Evolutionary conservation across 345 rosid species (phyloP).

Genomic region (Excoecaria cochinchinensis): DNA sequence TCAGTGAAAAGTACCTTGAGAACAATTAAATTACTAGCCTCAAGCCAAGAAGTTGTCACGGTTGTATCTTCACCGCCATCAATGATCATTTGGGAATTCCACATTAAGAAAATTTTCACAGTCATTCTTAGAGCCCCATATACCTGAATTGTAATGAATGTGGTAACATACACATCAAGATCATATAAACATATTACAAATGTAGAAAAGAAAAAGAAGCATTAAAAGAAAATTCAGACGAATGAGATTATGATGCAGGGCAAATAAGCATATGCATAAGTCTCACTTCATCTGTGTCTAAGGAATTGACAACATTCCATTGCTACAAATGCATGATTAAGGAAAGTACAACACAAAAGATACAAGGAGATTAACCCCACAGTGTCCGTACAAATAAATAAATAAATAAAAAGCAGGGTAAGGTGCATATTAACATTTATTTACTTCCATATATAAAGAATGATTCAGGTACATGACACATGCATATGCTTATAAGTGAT

Average conservation of each 20-base stretch:
- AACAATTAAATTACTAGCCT: slow-evolving; percentile 86
- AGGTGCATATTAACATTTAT: not conserved
- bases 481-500: not conserved
- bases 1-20: slow-evolving; percentile 60
- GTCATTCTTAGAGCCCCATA: slow-evolving; percentile 97
- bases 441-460: slow-evolving; percentile 4
- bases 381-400: not conserved
- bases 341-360: not conserved
- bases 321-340: not conserved
- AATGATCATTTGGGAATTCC: slow-evolving; percentile 87
- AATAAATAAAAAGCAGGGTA: not conserved
- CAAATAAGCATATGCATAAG: not conserved
- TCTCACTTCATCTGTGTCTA: not conserved
- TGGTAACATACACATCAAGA: not conserved
- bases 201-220: not conserved
- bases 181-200: slow-evolving; percentile 14
- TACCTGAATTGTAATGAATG: slow-evolving; percentile 49
- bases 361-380: not conserved
- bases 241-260: not conserved
- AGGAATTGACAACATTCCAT: not conserved
- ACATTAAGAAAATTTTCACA: slow-evolving; percentile 93
- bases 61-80: slow-evolving; percentile 83
- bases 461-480: not conserved
- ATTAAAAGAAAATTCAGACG: not conserved
- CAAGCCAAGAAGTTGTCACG: slow-evolving; percentile 85